Evolutionary conservation across 176 grass and related monocot genomes (phyloP).

Genomic region (Hyparrhenia diplandra): DNA sequence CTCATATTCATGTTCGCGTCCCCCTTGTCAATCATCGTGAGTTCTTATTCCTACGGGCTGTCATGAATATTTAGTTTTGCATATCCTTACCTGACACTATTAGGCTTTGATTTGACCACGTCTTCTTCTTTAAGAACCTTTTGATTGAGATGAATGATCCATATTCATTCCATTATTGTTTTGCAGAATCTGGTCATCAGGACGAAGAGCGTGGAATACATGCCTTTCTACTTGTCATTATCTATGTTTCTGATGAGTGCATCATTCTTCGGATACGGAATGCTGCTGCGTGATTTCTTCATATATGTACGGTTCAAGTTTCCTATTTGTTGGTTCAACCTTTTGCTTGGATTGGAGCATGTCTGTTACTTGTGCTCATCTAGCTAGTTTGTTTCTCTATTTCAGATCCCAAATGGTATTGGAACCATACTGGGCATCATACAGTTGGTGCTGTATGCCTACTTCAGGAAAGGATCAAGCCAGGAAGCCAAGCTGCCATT

Average conservation of each 20-base stretch:
- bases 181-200: slow-evolving; percentile 85
- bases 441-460: slow-evolving; percentile 77
- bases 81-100: background rate
- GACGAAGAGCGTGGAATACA: slow-evolving; percentile 88
- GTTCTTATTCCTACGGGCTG: background rate
- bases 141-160: background rate
- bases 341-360: slow-evolving; percentile 29
- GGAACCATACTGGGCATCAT: slow-evolving; percentile 64
- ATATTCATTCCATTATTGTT: background rate
- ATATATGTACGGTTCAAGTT: slow-evolving; percentile 71
- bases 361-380: slow-evolving; percentile 11
- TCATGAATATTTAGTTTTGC: background rate
- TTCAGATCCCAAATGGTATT: slow-evolving; percentile 88
- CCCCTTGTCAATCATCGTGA: slow-evolving; percentile 84
- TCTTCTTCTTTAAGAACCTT: background rate
- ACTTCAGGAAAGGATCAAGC: slow-evolving; percentile 56
- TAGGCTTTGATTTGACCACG: background rate
- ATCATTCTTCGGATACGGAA: slow-evolving; percentile 81
- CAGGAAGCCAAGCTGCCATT: slow-evolving; percentile 46
- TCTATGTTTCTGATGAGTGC: slow-evolving; percentile 91
- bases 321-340: background rate
- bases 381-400: slow-evolving; percentile 23
- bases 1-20: slow-evolving; percentile 97
- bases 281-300: slow-evolving; percentile 82
- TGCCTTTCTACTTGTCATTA: slow-evolving; percentile 92